Evolutionary conservation across 2,329 filamentous ascomycete genomes (phyloP), one percentile per base, ranked within the genome.

Genomic region (Sporothrix brunneoviolacea): DNA sequence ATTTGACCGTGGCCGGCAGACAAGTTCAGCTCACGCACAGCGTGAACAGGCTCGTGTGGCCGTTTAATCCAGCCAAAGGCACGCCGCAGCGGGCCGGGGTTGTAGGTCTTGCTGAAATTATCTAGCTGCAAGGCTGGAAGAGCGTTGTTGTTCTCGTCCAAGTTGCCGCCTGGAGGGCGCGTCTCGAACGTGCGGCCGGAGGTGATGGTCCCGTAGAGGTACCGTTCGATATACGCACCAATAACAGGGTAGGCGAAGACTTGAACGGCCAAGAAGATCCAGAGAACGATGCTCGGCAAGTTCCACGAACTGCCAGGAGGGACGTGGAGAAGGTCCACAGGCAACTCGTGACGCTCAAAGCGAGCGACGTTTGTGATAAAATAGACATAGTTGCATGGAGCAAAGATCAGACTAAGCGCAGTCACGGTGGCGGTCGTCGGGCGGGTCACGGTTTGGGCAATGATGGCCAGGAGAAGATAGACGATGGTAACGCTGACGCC

Each of bases 331-430:
- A 95, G 69, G 55, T 87, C 79, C 0, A 84, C 77, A 0, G 79
- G 70, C 36, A 72, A 60, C 16, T 79, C 71, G 50, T 82, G 63
- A 54, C 75, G 73, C 66, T 96, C 87, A 64, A 81, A 95, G 37
- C 86, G 82, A 12, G 90, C 87, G 65, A 91, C 77, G 55, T 84
- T 78, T 16, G 86, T 81, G 48, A 83, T 75, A 62, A 91, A 93
- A 64, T 84, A 90, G 13, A 91, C 85, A 62, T 89, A 95, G 59
- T 89, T 91, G 73, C 91, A 94, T 0, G 91, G 87, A 0, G 88
- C 80, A 62, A 96, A 96, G 0, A 96, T 66, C 13, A 94, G 63
- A 54, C 84, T 84, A 12, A 95, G 72, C 4, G 88, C 70, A 6
- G 78, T 75, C 3, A 91, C 86, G 1, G 81, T 75, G 1, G 70